These are phyloP conservation scores for Fusarium mangiferae DNA, from an alignment of 2,329 filamentous ascomycete genomes.

Conservation along the genomic window DNA sequence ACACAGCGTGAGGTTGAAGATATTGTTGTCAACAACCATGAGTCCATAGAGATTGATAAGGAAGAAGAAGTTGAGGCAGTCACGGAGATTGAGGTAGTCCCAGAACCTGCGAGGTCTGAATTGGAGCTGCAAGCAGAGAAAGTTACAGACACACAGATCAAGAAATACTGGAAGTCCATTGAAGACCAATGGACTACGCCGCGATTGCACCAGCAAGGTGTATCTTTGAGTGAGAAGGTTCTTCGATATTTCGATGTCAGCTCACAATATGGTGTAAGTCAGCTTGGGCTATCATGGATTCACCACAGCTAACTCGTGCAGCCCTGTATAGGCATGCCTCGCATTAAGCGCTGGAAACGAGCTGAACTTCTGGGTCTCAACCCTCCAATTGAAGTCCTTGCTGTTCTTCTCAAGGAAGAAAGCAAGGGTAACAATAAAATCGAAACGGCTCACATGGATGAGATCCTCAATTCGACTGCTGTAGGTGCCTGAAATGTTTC, in stretches of 20 bases:
- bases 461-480: slow-evolving; percentile 64
- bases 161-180: slow-evolving; percentile 79
- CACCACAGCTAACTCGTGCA: slow-evolving; percentile 3
- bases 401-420: slow-evolving; percentile 81
- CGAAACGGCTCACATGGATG: slow-evolving; percentile 80
- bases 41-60: slow-evolving; percentile 37
- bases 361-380: slow-evolving; percentile 84
- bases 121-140: slow-evolving; percentile 69
- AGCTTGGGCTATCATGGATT: neutral
- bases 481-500: slow-evolving; percentile 48
- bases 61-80: slow-evolving; percentile 26
- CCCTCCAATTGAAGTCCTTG: slow-evolving; percentile 90
- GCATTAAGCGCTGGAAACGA: slow-evolving; percentile 87
- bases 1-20: slow-evolving; percentile 33
- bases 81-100: slow-evolving; percentile 32
- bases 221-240: slow-evolving; percentile 83
- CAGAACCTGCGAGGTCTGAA: slow-evolving; percentile 57
- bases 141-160: slow-evolving; percentile 75
- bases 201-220: slow-evolving; percentile 79
- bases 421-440: slow-evolving; percentile 61
- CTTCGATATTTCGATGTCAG: slow-evolving; percentile 92
- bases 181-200: slow-evolving; percentile 75
- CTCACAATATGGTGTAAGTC: slow-evolving; percentile 89
- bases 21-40: slow-evolving; percentile 26
- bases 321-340: slow-evolving; percentile 88